Conservation (phyloP, 768 basidiomycete species). For the Boletellus ananiceps region DNA sequence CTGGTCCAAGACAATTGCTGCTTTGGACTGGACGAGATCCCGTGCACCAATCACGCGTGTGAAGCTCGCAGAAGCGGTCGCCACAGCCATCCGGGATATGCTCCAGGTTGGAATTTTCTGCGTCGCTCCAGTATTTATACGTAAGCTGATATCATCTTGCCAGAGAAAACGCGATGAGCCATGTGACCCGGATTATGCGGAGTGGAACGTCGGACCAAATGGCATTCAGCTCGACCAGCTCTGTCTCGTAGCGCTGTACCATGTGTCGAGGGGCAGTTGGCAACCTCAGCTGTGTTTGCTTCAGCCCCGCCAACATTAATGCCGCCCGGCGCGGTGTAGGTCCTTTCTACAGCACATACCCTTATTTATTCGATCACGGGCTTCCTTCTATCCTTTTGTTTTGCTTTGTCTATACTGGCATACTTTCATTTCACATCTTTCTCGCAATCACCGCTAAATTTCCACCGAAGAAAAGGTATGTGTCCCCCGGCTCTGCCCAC, state of each 20-base stretch:
- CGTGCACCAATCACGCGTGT: conserved; percentile 70
- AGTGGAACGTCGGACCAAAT: conserved; percentile 24
- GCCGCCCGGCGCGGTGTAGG: not conserved
- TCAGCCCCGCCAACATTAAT: conserved; percentile 13
- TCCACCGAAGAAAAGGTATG: conserved; percentile 5
- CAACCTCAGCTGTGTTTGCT: conserved; percentile 63
- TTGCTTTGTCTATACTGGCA: not conserved
- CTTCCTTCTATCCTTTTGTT: not conserved
- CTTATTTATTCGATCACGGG: not conserved
- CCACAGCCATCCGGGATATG: conserved; percentile 64
- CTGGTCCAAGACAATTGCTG: conserved; percentile 74
- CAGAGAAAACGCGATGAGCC: conserved; percentile 13
- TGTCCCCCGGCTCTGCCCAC: not conserved
- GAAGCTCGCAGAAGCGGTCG: conserved; percentile 72
- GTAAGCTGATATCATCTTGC: conserved; percentile 7
- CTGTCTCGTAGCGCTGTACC: conserved; percentile 68
- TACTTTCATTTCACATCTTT: not conserved
- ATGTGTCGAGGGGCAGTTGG: conserved; percentile 78
- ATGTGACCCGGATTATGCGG: conserved; percentile 7
- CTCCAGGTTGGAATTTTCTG: conserved; percentile 40
- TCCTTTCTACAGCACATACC: not conserved
- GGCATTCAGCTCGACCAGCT: conserved; percentile 25
- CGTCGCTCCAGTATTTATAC: not conserved
- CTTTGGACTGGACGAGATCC: conserved; percentile 67
- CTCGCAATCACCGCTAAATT: not conserved